These are phyloP conservation scores for Mycena venus DNA, from an alignment of 768 basidiomycete species.

Conservation along the genomic window DNA sequence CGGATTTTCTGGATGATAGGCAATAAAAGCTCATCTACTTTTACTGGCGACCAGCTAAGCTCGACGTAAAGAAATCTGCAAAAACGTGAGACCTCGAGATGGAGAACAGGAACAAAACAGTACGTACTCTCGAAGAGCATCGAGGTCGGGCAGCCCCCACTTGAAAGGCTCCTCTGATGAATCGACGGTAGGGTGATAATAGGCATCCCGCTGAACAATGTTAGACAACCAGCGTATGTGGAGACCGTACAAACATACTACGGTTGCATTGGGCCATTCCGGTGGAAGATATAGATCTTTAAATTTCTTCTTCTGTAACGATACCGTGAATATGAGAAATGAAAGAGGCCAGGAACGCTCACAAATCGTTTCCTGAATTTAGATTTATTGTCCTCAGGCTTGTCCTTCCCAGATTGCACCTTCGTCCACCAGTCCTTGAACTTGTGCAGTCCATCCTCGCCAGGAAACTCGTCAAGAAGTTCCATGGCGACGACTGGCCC, in stretches of 20 bases:
- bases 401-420: conserved; percentile 93
- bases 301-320: conserved; percentile 86
- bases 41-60: conserved; percentile 83
- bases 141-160: conserved; percentile 97
- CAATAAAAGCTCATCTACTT: conserved; percentile 91
- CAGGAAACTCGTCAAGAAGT: conserved; percentile 92
- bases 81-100: conserved; percentile 24
- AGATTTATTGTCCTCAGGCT: conserved; percentile 75
- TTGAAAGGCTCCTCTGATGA: conserved; percentile 94
- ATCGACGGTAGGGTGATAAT: conserved; percentile 92
- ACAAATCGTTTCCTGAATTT: conserved; percentile 90
- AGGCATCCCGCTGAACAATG: conserved; percentile 82
- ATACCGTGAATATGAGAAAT: background rate
- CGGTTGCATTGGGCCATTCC: conserved; percentile 94
- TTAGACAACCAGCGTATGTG: background rate
- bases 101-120: background rate
- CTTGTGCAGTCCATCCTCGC: conserved; percentile 82
- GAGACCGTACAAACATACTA: conserved; percentile 65
- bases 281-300: conserved; percentile 82
- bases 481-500: conserved; percentile 99
- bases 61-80: conserved; percentile 80
- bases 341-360: conserved; percentile 44
- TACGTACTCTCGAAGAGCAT: conserved; percentile 85
- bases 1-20: conserved; percentile 94
- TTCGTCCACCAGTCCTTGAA: conserved; percentile 96